Percentiles rank a stretch among this genome's conserved stretches.
These are phyloP conservation scores for Talaromyces wortmannii DNA, from an alignment of 495 filamentous ascomycete species.

Conservation along the genomic window DNA sequence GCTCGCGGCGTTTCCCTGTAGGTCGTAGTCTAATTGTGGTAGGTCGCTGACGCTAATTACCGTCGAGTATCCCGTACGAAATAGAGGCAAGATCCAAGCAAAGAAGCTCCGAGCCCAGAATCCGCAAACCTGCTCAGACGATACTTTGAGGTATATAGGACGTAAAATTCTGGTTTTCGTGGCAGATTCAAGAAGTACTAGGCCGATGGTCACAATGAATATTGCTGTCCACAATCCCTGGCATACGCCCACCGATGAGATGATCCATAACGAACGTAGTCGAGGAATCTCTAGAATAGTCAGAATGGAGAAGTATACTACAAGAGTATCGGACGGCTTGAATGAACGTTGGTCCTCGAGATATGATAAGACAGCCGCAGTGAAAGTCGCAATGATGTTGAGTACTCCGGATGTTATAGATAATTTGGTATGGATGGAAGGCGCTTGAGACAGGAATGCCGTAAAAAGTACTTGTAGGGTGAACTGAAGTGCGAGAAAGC, in stretches of 20 bases:
- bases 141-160: conserved; percentile 28
- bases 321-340: conserved; percentile 53
- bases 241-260: conserved; percentile 20
- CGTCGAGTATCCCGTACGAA: conserved; percentile 15
- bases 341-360: conserved; percentile 48
- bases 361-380: conserved; percentile 42
- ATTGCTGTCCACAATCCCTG: conserved; percentile 40
- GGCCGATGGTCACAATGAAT: conserved; percentile 38
- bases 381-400: conserved; percentile 28
- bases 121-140: conserved; percentile 52
- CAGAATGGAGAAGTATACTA: conserved; percentile 52
- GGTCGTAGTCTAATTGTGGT: background rate
- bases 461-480: conserved; percentile 17
- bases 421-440: conserved; percentile 19
- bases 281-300: conserved; percentile 49
- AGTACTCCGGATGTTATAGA: conserved; percentile 42
- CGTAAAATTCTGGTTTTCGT: conserved; percentile 44
- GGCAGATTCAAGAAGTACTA: conserved; percentile 46
- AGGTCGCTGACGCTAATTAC: background rate
- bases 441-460: conserved; percentile 8
- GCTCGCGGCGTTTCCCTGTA: background rate
- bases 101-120: conserved; percentile 46
- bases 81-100: conserved; percentile 52
- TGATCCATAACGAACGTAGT: conserved; percentile 53
- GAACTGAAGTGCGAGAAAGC: conserved; percentile 7